Evolutionary conservation across 306 rosid species (phyloP), one percentile per base, ranked within the genome.

Genomic region (Adenanthera pavonina): DNA sequence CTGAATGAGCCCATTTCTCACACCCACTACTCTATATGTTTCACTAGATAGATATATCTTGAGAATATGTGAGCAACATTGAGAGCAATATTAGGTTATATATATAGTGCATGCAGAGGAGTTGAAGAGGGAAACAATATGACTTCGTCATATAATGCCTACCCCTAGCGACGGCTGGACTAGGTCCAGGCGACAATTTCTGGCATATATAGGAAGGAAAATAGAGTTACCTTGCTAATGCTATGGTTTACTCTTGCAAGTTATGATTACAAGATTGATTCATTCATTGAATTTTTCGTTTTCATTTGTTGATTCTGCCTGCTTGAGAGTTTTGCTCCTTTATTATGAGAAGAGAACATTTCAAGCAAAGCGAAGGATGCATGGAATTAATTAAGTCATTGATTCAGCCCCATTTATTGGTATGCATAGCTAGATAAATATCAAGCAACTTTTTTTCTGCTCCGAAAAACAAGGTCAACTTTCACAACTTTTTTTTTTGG

Each of bases 241-340:
- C 49, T 6, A 4, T 47, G 30, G 61, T 48, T 48, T 8, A 53
- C 30, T 64, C 60, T 60, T 9, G 61, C 49, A 78, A 78, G 72
- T 30, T 60, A 74, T 41, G 0, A 38, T 19, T 14, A 60, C 62
- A 64, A 2, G 76, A 76, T 76, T 76, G 34, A n/a, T n/a, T 41
- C 73, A 68, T 2, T 36, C 78, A 25, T 34, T 35, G 38, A 7
- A 14, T 16, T 13, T 33, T 33, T 33, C 13, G 7, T 60, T 67
- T 38, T 74, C 70, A 64, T 7, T 40, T 7, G 36, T 80, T 76
- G 83, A 83, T 80, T 69, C 12, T 38, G 86, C 82, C 89, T 35
- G 17, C 13, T 36, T 17, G 4, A 9, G 49, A 44, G 25, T 51
- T 38, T 40, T 70, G 25, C 36, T 43, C 9, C 1, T 13, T 38